A percentile compares a stretch with the other conserved stretches of the same genome.
Evolutionary conservation across 768 basidiomycete species (phyloP).

Genomic region (Cytidiella melzeri): DNA sequence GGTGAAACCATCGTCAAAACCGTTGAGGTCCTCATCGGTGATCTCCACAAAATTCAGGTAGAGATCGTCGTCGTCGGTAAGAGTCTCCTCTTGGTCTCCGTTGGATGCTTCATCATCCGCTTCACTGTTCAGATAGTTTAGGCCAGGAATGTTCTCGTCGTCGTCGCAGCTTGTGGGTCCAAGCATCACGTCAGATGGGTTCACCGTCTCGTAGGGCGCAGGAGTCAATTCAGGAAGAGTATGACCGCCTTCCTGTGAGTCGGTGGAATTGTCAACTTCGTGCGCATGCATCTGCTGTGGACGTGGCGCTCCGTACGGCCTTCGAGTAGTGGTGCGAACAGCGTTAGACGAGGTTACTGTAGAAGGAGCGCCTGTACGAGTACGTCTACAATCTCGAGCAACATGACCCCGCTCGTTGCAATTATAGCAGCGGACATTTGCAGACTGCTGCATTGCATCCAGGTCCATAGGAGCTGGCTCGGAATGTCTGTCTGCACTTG

Average conservation of each 20-base stretch:
- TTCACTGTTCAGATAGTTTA: background rate
- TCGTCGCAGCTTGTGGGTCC: background rate
- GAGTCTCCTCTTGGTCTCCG: background rate
- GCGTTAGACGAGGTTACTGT: background rate
- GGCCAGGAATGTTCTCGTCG: background rate
- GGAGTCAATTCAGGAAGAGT: background rate
- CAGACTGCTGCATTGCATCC: background rate
- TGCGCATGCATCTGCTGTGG: background rate
- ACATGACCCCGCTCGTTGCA: background rate
- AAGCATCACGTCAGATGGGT: background rate
- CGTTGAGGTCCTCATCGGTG: background rate
- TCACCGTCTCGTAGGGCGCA: background rate
- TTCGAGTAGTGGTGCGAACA: background rate
- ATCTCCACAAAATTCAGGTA: background rate
- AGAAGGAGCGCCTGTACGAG: too few species aligned
- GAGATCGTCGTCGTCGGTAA: background rate
- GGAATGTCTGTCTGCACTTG: background rate
- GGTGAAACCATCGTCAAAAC: background rate
- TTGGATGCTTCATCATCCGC: too few species aligned
- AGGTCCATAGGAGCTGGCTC: background rate
- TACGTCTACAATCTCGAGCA: background rate
- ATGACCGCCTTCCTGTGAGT: too few species aligned
- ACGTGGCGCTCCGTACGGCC: background rate
- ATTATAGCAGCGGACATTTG: background rate
- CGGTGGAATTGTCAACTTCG: background rate